These are phyloP conservation scores for Nosema muscidifuracis DNA, from an alignment of 371 early-diverging fungal species.

Conservation along the genomic window DNA sequence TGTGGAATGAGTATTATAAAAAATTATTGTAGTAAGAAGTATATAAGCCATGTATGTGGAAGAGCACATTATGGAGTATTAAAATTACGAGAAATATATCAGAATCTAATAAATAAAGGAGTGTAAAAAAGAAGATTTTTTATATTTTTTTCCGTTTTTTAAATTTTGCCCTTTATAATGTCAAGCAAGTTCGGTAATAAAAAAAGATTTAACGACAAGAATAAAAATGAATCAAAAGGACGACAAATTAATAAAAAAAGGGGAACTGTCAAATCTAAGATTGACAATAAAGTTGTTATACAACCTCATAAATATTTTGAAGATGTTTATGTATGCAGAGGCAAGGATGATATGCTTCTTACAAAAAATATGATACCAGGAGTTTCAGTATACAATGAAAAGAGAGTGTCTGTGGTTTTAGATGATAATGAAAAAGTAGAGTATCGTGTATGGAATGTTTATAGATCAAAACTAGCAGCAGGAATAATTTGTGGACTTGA, in stretches of 20 bases:
- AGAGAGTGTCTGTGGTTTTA: slow-evolving; percentile 81
- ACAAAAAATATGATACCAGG: slow-evolving; percentile 97
- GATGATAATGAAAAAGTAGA: slow-evolving; percentile 86
- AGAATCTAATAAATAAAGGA: slow-evolving; percentile 17
- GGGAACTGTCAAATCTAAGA: slow-evolving; percentile 32
- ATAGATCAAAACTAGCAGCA: slow-evolving; percentile 97
- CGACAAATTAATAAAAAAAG: slow-evolving; percentile 50
- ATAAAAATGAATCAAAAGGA: slow-evolving; percentile 20
- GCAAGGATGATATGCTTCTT: slow-evolving; percentile 94
- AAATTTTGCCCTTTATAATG: not conserved
- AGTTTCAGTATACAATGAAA: slow-evolving; percentile 94
- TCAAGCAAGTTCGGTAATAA: not conserved
- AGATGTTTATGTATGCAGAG: slow-evolving; percentile 88
- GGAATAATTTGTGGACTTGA: slow-evolving; percentile 97
- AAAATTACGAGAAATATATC: not conserved
- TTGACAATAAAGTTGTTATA: slow-evolving; percentile 66
- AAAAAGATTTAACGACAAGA: not conserved
- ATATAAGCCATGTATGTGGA: slow-evolving; percentile 19
- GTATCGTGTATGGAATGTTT: slow-evolving; percentile 99
- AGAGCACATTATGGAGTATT: slow-evolving; percentile 8
- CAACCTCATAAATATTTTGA: slow-evolving; percentile 92
- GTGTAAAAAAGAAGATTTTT: not conserved
- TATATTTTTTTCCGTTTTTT: not conserved
- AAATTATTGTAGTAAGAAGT: slow-evolving; percentile 10
- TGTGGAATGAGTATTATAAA: slow-evolving; percentile 14